Percentiles rank a stretch among this genome's conserved stretches.
These are phyloP conservation scores for Oropetium thomaeum DNA, from an alignment of 176 grass and related monocot species.

Conservation along the genomic window DNA sequence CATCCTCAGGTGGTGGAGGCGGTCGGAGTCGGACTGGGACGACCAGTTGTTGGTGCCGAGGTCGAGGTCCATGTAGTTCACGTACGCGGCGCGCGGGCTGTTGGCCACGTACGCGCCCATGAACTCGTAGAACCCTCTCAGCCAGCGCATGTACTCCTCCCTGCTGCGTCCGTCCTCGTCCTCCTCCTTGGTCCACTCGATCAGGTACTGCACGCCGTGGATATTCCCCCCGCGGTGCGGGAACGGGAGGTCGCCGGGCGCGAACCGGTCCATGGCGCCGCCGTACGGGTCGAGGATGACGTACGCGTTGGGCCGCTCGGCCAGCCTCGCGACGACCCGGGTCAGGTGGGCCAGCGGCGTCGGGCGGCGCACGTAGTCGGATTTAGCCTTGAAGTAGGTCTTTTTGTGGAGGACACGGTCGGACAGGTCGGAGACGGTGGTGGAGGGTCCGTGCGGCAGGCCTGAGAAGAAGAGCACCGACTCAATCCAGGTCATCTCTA, in stretches of 20 bases:
- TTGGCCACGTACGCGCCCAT: constrained; percentile 47
- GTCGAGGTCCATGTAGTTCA: constrained; percentile 91
- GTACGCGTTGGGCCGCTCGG: constrained; percentile 55
- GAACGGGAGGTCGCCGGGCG: constrained; percentile 44
- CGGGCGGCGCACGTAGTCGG: constrained; percentile 54
- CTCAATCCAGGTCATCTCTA: constrained; percentile 81
- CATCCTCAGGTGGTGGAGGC: background rate
- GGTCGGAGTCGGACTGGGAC: too few relatives aligned
- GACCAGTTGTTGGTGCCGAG: constrained; percentile 39
- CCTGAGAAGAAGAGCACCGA: constrained; percentile 69
- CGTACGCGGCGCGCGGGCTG: constrained; percentile 47
- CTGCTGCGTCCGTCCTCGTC: background rate
- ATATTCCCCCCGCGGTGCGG: constrained; percentile 68
- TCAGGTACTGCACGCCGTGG: constrained; percentile 54
- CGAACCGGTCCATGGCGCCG: constrained; percentile 55
- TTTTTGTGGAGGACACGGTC: constrained; percentile 46
- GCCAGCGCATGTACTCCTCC: constrained; percentile 54
- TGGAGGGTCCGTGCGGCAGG: constrained; percentile 44
- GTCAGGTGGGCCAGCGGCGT: constrained; percentile 5
- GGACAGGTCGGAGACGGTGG: constrained; percentile 31
- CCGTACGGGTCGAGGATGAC: constrained; percentile 86
- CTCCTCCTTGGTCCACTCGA: constrained; percentile 38
- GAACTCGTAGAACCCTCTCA: constrained; percentile 40
- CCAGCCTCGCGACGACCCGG: constrained; percentile 12
- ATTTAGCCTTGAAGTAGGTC: constrained; percentile 85